Percentiles rank a stretch among this genome's conserved stretches.
These are phyloP conservation scores for Stenogyne calaminthoides DNA, from an alignment of 305 asterid genomes.

Conservation along the genomic window DNA sequence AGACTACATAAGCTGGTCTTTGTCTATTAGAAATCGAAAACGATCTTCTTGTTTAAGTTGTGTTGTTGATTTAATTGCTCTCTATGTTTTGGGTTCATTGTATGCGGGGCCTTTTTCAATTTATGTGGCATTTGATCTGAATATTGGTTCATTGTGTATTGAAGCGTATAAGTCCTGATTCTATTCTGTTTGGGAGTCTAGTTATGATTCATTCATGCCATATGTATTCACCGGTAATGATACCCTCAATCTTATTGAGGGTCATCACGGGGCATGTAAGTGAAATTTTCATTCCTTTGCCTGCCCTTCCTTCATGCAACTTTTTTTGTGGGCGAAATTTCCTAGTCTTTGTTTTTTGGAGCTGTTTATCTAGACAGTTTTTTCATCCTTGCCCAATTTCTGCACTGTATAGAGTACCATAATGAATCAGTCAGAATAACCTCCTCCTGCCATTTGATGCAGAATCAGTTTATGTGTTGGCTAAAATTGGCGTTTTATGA, in stretches of 20 bases:
- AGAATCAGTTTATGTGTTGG: neutral
- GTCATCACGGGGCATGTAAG: conserved; percentile 4
- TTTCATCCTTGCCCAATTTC: neutral
- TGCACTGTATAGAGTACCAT: neutral
- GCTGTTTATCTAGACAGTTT: neutral
- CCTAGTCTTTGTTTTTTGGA: conserved; percentile 7
- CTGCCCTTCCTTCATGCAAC: neutral
- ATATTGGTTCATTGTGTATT: neutral
- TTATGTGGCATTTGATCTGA: conserved; percentile 13
- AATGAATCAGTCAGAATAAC: neutral
- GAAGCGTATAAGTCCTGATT: neutral
- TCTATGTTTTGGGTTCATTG: neutral
- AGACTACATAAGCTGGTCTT: conserved; percentile 11
- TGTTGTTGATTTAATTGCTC: conserved; percentile 11
- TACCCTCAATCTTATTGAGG: neutral
- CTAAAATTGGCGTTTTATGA: neutral
- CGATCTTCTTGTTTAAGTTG: neutral
- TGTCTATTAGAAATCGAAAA: conserved; percentile 1
- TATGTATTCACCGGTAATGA: neutral
- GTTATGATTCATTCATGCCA: conserved; percentile 5
- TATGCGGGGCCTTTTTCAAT: neutral
- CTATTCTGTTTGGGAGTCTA: conserved; percentile 4
- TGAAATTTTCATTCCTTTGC: neutral
- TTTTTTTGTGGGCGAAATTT: neutral
- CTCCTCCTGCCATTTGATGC: too few species aligned